Evolutionary conservation across 2,329 filamentous ascomycete species (phyloP), one percentile per base, ranked within the genome.

Genomic region (Microdochium trichocladiopsis): DNA sequence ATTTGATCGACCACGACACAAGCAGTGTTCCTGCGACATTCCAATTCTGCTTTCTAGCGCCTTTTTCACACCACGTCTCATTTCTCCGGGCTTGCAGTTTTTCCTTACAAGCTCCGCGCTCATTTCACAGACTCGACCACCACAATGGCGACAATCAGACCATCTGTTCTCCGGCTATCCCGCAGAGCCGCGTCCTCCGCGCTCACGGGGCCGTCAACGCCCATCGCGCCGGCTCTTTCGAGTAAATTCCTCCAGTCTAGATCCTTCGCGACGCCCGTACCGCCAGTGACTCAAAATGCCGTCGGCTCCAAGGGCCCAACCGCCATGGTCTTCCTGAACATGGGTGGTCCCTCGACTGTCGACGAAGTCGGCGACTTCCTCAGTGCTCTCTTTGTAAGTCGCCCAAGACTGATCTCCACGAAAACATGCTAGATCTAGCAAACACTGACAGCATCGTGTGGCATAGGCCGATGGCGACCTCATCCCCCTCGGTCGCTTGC

Each of bases 291-390:
- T 0, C 90, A 95, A 68, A 79, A 90, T 78, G 77, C 80, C 6
- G 81, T 81, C 1, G 82, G 79, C 12, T 80, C 78, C 43, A 78
- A 89, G 65, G 93, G 93, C 0, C 91, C 92, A 8, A 99, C 94
- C 4, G 94, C 94, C 45, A 97, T 99, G 84, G 94, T 99, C 14
- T 96, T 99, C 65, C 83, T 99, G 73, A 99, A 99, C 72, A 99
- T 99, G 94, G 94, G 94, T 55, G 94, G 94, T 0, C 94, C 94
- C 2, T 88, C 90, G 1, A 96, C 88, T 3, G 88, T 87, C 4
- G 82, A 86, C 59, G 91, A 99, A 73, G 94, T 99, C 33, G 86
- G 87, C 61, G 84, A 87, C 69, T 99, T 97, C 66, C 74, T 99
- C 48, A 94, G 87, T 68, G 84, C 92, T 61, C 76, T 99, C 60